Evolutionary conservation across 2,329 filamentous ascomycete genomes (phyloP), one percentile per base, ranked within the genome.

Genomic region (Stagonosporopsis rhizophila): DNA sequence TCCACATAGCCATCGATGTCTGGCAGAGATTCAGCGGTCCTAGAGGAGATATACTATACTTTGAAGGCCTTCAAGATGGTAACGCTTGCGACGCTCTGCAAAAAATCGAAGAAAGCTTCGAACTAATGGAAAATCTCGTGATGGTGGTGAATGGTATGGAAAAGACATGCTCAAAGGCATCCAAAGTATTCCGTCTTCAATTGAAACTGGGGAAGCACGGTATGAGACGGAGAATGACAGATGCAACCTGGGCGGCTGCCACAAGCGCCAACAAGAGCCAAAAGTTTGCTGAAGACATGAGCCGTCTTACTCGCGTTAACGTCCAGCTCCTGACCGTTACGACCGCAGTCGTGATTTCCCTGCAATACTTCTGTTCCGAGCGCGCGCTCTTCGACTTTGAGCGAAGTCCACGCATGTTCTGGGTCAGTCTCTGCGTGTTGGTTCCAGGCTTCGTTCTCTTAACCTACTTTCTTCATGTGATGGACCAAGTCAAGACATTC

Each of bases 331-430:
- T 27, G 9, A 27, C 25, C 4, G 4, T 27, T 9, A 27, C 4
- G 5, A 27, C 25, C 5, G 25, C 25, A 5, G 25, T 27, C 9
- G 25, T 27, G 25, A 27, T 27, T 9, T 4, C 25, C 25, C 25
- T 27, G 25, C 25, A 27, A 28, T 20, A 17, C 7, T n/a, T 14
- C 17, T 11, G 28, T 30, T 27, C 9, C 12, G 14, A 27, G 1
- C 25, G 25, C 25, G 25, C 25, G 5, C 6, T 40, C 28, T 9
- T 28, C 47, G 68, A 30, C 4, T 27, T 27, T 27, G 25, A 27
- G 5, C 25, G 25, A 4, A 27, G 9, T 27, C 25, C 25, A 5
- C 25, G 25, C 12, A 40, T n/a, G 4, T 40, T 40, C 6, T 40
- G 38, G 22, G 15, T 40, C 22, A 40, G 20, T n/a, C 25, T 40